These are phyloP conservation scores for Neocallimastix lanati DNA, from an alignment of 192 early-diverging fungal genomes.

Conservation along the genomic window DNA sequence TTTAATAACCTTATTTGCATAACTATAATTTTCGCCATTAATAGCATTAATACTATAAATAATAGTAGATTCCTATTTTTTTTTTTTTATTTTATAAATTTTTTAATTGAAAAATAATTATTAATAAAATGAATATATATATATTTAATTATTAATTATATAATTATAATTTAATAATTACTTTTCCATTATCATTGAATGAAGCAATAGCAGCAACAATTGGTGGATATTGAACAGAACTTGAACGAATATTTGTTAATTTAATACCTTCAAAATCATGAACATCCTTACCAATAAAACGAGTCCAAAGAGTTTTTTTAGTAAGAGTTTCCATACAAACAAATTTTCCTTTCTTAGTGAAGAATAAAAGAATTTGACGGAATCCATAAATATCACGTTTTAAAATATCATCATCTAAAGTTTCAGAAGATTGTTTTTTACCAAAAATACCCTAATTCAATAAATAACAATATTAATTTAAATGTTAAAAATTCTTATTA, in stretches of 20 bases:
- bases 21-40: constrained; percentile 36
- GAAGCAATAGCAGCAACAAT: constrained; percentile 42
- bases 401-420: constrained; percentile 2
- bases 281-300: constrained; percentile 12
- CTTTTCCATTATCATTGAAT: constrained; percentile 9
- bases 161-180: background rate
- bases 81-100: too few relatives aligned
- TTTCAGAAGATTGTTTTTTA: too few relatives aligned
- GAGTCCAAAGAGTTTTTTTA: constrained; percentile 67
- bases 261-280: constrained; percentile 16
- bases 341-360: constrained; percentile 56
- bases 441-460: too few relatives aligned
- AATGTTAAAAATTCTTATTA: too few relatives aligned
- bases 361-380: constrained; percentile 73
- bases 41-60: constrained; percentile 43
- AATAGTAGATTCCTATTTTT: background rate
- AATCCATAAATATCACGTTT: constrained; percentile 59
- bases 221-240: constrained; percentile 53
- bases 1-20: constrained; percentile 3
- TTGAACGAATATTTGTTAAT: constrained; percentile 27
- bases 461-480: too few relatives aligned
- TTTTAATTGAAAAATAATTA: too few relatives aligned
- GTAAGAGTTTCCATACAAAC: constrained; percentile 62
- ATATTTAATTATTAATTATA: too few relatives aligned
- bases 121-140: too few relatives aligned